These are phyloP conservation scores for Coniferiporia sulphurascens DNA, from an alignment of 1,284 basidiomycete species.

Conservation along the genomic window DNA sequence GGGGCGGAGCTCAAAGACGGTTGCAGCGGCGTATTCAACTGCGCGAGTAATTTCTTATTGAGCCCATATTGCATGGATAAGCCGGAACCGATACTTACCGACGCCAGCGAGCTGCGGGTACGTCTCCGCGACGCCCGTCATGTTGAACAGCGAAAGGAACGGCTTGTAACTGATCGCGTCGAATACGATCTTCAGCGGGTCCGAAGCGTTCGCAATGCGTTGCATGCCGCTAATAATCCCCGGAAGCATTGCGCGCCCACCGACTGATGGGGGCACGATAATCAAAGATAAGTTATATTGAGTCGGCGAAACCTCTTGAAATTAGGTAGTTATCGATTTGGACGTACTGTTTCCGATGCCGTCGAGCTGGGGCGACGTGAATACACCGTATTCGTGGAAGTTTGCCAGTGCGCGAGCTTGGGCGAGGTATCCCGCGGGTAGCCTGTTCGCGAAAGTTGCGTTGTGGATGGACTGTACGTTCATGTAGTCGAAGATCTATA, in stretches of 20 bases:
- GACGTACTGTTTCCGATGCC: conserved; percentile 43
- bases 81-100: conserved; percentile 23
- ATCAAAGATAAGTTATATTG: conserved; percentile 28
- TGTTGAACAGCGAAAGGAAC: conserved; percentile 49
- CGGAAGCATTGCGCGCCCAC: conserved; percentile 42
- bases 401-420: conserved; percentile 43
- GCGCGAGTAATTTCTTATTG: neutral
- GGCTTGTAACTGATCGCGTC: conserved; percentile 49
- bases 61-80: neutral
- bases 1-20: conserved; percentile 38
- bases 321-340: neutral
- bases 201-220: conserved; percentile 38
- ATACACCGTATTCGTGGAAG: conserved; percentile 46
- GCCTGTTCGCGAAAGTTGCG: conserved; percentile 31
- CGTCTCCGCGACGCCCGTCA: conserved; percentile 36
- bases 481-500: conserved; percentile 45
- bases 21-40: conserved; percentile 43
- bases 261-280: conserved; percentile 28
- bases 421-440: conserved; percentile 30
- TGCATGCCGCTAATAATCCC: conserved; percentile 39
- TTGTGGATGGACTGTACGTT: conserved; percentile 52
- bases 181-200: conserved; percentile 40
- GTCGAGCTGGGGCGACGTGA: conserved; percentile 33
- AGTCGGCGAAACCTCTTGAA: neutral
- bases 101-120: conserved; percentile 32